phyloP scores from a whole-genome alignment of 1,139 yeast genomes.

The Debaryomycetaceae sp. region DNA sequence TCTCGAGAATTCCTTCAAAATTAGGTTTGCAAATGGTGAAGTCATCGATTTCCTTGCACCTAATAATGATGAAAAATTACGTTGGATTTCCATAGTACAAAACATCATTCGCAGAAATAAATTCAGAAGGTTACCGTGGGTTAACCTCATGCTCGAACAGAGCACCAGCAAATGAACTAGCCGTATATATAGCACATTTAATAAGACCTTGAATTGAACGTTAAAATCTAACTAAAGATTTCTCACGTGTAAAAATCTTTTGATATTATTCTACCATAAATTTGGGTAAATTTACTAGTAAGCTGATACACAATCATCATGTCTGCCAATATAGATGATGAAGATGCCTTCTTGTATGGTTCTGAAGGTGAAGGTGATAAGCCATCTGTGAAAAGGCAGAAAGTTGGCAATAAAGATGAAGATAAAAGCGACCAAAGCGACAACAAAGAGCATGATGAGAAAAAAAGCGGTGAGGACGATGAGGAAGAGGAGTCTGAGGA shows the following conservation, averaged over 20 bases:
- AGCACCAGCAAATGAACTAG: neutral
- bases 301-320: constrained; percentile 9
- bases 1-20: constrained; percentile 61
- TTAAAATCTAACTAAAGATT: no score
- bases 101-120: constrained; percentile 52
- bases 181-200: constrained; percentile 1
- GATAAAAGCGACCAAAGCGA: constrained; percentile 18
- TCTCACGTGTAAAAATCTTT: neutral
- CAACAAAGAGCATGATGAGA: constrained; percentile 18
- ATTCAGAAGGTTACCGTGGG: constrained; percentile 70
- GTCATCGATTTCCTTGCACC: constrained; percentile 70
- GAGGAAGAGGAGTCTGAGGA: constrained; percentile 28
- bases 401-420: constrained; percentile 12
- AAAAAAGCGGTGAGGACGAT: constrained; percentile 20
- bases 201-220: neutral
- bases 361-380: constrained; percentile 53
- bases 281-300: neutral
- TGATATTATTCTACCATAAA: no score
- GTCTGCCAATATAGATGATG: constrained; percentile 53
- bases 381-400: constrained; percentile 18
- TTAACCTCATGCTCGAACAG: constrained; percentile 42
- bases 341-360: constrained; percentile 83
- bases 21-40: constrained; percentile 66
- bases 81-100: constrained; percentile 57
- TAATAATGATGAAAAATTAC: constrained; percentile 46